These are phyloP conservation scores for Stentor coeruleus DNA, from an alignment of 73 alveolate genomes.

Conservation along the genomic window DNA sequence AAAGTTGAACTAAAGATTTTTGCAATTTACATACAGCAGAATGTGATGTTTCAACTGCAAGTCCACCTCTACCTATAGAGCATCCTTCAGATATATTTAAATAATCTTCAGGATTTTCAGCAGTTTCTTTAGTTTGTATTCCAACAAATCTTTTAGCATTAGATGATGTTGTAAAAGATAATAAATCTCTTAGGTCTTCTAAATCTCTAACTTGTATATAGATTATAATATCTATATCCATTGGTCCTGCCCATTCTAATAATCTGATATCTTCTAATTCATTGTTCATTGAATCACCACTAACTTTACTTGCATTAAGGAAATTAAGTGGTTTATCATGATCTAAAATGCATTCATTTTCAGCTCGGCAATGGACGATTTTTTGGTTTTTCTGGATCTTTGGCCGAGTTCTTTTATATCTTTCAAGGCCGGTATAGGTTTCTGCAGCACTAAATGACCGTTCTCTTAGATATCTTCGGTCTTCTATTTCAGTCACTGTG, in stretches of 20 bases:
- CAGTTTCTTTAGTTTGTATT: conserved; percentile 6
- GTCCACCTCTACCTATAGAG: conserved; percentile 99
- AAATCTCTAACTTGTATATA: conserved; percentile 2
- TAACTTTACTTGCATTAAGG: background rate
- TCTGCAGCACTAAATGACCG: background rate
- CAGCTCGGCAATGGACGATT: conserved; percentile 18
- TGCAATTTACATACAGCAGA: conserved; percentile 93
- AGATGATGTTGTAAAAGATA: background rate
- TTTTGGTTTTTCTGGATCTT: background rate
- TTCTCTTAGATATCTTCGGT: background rate
- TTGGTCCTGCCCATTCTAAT: conserved; percentile 4
- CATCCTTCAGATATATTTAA: conserved; percentile 82
- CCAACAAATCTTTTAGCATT: conserved; percentile 3
- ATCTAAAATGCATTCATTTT: background rate
- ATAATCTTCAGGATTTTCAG: background rate
- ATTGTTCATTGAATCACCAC: background rate
- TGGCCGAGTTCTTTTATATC: background rate
- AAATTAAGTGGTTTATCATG: background rate
- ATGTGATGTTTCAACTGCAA: conserved; percentile 98
- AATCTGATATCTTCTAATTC: conserved; percentile 21
- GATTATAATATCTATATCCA: background rate
- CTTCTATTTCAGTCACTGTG: background rate
- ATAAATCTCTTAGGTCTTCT: conserved; percentile 1
- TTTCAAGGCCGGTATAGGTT: background rate
- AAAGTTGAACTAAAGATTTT: conserved; percentile 91